phyloP scores from a whole-genome alignment of 192 early-diverging fungal genomes.

The Thoreauomyces humboldtii region DNA sequence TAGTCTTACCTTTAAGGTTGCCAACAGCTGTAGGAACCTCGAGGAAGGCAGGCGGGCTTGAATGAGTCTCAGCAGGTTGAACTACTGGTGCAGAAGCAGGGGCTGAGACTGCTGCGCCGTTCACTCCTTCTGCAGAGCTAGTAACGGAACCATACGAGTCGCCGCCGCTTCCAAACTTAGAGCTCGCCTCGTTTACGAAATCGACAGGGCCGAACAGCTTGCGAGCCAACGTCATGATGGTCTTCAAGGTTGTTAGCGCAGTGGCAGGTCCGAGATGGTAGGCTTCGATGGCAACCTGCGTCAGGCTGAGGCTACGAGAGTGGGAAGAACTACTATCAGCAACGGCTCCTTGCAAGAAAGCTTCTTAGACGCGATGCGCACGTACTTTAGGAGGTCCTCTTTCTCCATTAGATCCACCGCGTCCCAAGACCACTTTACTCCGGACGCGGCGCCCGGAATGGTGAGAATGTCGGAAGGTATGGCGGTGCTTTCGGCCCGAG shows the following conservation, averaged over 20 bases:
- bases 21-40: background rate
- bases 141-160: too few relatives aligned
- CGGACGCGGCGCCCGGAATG: background rate
- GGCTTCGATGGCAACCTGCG: constrained; percentile 39
- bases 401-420: constrained; percentile 20
- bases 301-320: constrained; percentile 41
- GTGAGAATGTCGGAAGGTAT: constrained; percentile 1
- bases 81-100: too few relatives aligned
- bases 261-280: constrained; percentile 33
- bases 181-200: background rate
- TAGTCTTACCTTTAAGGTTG: constrained; percentile 3
- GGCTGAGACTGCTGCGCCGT: too few relatives aligned
- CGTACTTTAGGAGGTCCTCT: constrained; percentile 6
- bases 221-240: constrained; percentile 23
- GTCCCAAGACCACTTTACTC: constrained; percentile 14
- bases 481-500: constrained; percentile 2
- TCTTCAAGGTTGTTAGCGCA: constrained; percentile 38
- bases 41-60: background rate
- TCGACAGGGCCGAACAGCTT: constrained; percentile 18
- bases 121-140: too few relatives aligned
- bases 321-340: background rate
- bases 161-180: too few relatives aligned
- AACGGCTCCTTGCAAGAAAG: constrained; percentile 12
- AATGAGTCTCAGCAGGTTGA: too few relatives aligned
- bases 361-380: background rate